Base-by-base conservation (phyloP, 192 early-diverging fungal genomes). In the Rhizophagus clarus region DNA sequence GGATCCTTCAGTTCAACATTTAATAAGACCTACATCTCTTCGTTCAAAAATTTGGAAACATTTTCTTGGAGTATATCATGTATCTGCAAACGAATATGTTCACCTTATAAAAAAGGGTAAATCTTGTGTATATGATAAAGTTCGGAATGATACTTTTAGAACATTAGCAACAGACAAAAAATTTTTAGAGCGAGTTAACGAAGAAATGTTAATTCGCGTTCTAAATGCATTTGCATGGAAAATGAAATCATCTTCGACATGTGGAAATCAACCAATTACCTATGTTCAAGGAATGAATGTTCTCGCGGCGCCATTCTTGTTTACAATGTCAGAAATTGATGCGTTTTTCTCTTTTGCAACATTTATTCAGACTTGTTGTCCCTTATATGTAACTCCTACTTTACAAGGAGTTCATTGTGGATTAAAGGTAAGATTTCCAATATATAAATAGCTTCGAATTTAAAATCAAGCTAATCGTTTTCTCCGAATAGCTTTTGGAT, bases 271-370 rank as follows among this genome's bases (percentile, higher is more conserved):
- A 82, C 56, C 84, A 61, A 90, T 96, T 72, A 88, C 92, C 17
- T 96, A 99, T 84, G 96, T 97, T 26, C 96, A 96, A 84, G 96
- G 96, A 26, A 97, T 99, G 95, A 99, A 97, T 84, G 95, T 96
- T 56, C 87, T 97, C 62, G 88, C 89, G 61, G 95, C 95, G 20
- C 97, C 97, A 37, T 97, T 99, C 80, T 85, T 97, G 24, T 96
- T 92, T 77, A 91, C 92, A 0, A 93, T 99, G 93, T 91, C 94
- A 61, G 97, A 99, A 85, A 88, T 97, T 77, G 96, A 96, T 61
- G 95, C 95, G 8, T 97, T 95, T 74, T 95, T 91, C 80, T 88
- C 93, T 12, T 97, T 95, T 82, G 91, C 94, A 5, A 92, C 91
- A 26, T 96, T 99, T 79, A 91, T 99, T 73, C 93, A 92, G 79